Conservation (phyloP, 2,329 filamentous ascomycete genomes). For the Fusarium mangiferae region DNA sequence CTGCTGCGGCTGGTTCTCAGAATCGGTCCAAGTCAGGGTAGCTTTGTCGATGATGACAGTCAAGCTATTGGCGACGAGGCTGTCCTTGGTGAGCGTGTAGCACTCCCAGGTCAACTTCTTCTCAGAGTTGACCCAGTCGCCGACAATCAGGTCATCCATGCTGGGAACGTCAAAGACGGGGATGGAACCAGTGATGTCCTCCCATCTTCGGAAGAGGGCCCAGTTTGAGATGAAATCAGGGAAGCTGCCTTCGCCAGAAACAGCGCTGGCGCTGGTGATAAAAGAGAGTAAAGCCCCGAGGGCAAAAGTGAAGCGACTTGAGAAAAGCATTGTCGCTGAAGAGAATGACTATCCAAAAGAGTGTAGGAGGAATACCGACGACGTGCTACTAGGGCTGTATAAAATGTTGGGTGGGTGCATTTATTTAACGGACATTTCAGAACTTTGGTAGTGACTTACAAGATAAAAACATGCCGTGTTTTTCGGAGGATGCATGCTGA, state of each 20-base stretch:
- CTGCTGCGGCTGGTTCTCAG: neutral
- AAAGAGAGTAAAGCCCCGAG: constrained; percentile 8
- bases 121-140: neutral
- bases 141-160: neutral
- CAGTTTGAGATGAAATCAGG: constrained; percentile 7
- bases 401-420: constrained; percentile 5
- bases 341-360: neutral
- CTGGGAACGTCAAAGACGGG: constrained; percentile 4
- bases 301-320: constrained; percentile 11
- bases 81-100: neutral
- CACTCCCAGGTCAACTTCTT: constrained; percentile 16
- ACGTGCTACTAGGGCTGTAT: neutral
- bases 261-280: neutral
- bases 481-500: neutral
- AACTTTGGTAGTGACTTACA: neutral
- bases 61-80: neutral
- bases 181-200: neutral
- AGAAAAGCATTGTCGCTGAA: constrained; percentile 9
- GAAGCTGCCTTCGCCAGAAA: neutral
- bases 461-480: neutral
- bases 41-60: constrained; percentile 7
- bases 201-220: neutral
- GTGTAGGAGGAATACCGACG: neutral
- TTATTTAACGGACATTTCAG: constrained; percentile 4
- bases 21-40: neutral